Evolutionary conservation across 2,329 filamentous ascomycete species (phyloP).

Genomic region (Diaporthe nobilis): DNA sequence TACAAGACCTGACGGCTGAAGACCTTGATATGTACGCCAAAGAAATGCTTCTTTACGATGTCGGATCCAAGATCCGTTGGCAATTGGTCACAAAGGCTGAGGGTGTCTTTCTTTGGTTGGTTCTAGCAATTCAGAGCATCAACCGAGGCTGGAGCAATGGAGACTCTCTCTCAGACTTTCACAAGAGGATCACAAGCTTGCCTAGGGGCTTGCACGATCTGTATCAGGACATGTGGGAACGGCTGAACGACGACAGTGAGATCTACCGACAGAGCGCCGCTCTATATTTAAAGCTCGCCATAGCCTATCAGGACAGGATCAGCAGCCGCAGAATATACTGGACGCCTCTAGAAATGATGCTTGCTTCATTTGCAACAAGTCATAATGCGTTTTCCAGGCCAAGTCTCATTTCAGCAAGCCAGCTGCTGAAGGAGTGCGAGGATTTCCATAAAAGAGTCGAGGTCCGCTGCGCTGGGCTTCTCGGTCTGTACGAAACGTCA

Average conservation of each 20-base stretch:
- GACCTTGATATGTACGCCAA: not conserved
- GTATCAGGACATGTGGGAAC: slow-evolving; percentile 23
- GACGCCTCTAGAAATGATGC: too few relatives aligned
- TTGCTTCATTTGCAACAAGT: too few relatives aligned
- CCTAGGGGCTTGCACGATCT: not conserved
- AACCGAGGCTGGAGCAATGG: not conserved
- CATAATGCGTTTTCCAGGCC: too few relatives aligned
- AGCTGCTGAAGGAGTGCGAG: too few relatives aligned
- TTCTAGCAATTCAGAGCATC: slow-evolving; percentile 2
- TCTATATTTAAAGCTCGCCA: not conserved
- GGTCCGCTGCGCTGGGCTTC: too few relatives aligned
- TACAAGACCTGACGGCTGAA: not conserved
- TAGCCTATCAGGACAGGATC: not conserved
- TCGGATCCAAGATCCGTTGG: too few relatives aligned
- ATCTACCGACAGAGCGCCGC: not conserved
- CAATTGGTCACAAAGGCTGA: too few relatives aligned
- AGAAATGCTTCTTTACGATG: not conserved
- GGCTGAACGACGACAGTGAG: not conserved
- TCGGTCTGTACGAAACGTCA: too few relatives aligned
- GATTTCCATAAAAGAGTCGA: too few relatives aligned
- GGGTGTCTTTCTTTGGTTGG: slow-evolving; percentile 11
- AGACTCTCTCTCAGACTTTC: not conserved
- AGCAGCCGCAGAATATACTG: too few relatives aligned
- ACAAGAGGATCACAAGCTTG: not conserved
- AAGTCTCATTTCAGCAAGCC: too few relatives aligned